Evolutionary conservation across 768 basidiomycete species (phyloP), one percentile per base, ranked within the genome.

Genomic region (Russula earlei): DNA sequence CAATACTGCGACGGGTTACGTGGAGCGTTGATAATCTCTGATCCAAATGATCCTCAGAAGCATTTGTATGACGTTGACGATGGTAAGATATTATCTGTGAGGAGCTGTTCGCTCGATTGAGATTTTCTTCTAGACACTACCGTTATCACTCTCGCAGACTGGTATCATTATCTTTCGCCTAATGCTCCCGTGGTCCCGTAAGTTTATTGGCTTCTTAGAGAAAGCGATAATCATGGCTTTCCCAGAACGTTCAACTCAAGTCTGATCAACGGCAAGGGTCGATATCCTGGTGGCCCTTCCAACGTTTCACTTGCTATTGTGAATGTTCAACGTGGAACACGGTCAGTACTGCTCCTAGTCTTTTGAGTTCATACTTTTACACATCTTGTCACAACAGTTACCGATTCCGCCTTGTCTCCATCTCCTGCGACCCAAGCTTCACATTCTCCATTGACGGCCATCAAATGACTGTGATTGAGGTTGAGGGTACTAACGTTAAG

Each of bases 231-330:
- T 45, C 27, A 37, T 7, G 6, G n/a, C 1, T 3, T 40, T 15
- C 5, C 1, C 12, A 66, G 64, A 24, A 62, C 58, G 6, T 54
- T 72, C 2, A 68, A 71, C 56, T 52, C 72, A 5, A 73, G 72
- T 0, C 59, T 78, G 9, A 76, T 79, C 58, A 79, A 79, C 46
- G 79, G 79, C 4, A 65, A 68, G 9, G 79, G 79, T 17, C 74
- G 77, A 20, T 75, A 68, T 58, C 49, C 46, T 1, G 61, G 55
- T 1, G 56, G 64, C 2, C 57, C 64, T 29, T 7, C 45, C 1
- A 5, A 27, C 5, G 34, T 41, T 9, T 4, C 37, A 1, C 49
- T 64, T 22, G 48, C 63, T 11, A 19, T 62, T 8, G 54, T 65
- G 22, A 48, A 36, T 12, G 64, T 64, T 20, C 1, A 4, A 1